These are phyloP conservation scores for Citropsis articulata DNA, from an alignment of 345 rosid species.

Conservation along the genomic window DNA sequence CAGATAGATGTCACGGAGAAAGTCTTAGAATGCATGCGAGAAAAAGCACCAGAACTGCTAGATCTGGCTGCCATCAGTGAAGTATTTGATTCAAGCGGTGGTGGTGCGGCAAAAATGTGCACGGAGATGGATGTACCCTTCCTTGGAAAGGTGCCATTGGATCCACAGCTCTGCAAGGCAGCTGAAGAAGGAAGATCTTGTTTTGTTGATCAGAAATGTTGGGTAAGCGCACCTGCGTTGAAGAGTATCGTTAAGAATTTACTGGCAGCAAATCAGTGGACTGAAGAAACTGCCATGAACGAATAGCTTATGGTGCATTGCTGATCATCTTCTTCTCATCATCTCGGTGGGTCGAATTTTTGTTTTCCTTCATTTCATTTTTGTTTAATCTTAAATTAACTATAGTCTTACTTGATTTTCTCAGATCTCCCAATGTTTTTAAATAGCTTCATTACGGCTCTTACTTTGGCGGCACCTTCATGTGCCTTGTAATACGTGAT, in stretches of 20 bases:
- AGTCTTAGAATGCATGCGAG: slow-evolving; percentile 45
- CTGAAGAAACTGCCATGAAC: background rate
- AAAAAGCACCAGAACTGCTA: slow-evolving; percentile 76
- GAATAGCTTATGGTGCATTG: slow-evolving; percentile 8
- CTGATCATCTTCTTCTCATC: background rate
- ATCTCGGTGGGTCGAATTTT: background rate
- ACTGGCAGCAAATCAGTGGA: slow-evolving; percentile 8
- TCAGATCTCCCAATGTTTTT: background rate
- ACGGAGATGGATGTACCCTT: slow-evolving; percentile 77
- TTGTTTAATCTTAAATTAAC: background rate
- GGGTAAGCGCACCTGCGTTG: slow-evolving; percentile 62
- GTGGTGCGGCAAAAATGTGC: slow-evolving; percentile 86
- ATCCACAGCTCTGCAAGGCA: slow-evolving; percentile 79
- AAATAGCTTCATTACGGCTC: background rate
- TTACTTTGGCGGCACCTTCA: background rate
- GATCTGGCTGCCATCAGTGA: slow-evolving; percentile 54
- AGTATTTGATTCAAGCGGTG: slow-evolving; percentile 84
- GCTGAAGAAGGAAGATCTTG: slow-evolving; percentile 93
- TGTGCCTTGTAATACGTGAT: background rate
- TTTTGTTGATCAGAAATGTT: slow-evolving; percentile 64
- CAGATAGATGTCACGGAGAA: slow-evolving; percentile 59
- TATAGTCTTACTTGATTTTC: background rate
- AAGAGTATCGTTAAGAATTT: slow-evolving; percentile 27
- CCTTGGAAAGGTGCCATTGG: slow-evolving; percentile 88
- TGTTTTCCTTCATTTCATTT: background rate